Evolutionary conservation across 73 alveolate genomes (phyloP).

Genomic region (Paramecium pentaurelia): DNA sequence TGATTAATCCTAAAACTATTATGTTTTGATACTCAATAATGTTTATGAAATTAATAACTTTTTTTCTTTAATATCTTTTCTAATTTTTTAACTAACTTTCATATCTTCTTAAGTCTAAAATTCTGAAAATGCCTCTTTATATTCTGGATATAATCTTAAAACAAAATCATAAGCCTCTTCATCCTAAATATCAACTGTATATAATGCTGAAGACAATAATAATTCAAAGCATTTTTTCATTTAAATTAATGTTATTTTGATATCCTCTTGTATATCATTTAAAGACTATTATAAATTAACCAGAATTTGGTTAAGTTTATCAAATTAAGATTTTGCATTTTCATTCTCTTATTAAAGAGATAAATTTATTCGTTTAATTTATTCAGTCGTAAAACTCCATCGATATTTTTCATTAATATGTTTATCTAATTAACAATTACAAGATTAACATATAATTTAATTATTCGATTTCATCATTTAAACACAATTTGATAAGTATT

Average conservation of each 20-base stretch:
- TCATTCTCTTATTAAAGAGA: neutral
- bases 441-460: neutral
- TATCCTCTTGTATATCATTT: neutral
- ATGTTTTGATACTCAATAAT: neutral
- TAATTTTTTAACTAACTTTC: neutral
- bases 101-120: neutral
- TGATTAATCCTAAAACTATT: neutral
- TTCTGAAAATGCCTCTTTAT: neutral
- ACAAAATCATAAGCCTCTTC: neutral
- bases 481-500: neutral
- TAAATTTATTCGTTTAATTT: neutral
- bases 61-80: neutral
- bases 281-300: neutral
- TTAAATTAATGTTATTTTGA: neutral
- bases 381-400: neutral
- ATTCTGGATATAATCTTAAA: neutral
- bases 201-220: neutral
- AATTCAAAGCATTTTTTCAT: neutral
- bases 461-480: neutral
- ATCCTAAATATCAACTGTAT: neutral
- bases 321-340: neutral
- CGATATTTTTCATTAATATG: neutral
- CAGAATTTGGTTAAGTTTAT: neutral
- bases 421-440: neutral
- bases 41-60: neutral